Base-by-base conservation (phyloP, 805 yeast genomes). In the Maudiozyma bulderi region DNA sequence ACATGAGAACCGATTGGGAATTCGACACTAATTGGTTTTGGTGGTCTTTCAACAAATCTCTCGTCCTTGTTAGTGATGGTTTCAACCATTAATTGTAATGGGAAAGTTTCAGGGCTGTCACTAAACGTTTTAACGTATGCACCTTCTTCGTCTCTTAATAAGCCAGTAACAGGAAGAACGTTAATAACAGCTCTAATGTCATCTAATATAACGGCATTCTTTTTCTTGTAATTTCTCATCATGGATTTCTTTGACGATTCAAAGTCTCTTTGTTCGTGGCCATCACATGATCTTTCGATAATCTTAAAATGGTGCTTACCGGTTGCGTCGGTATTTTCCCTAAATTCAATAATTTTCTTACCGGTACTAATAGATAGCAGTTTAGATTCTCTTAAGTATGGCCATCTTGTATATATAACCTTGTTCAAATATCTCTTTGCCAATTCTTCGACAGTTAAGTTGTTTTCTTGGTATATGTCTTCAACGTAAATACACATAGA, bases 1-100 rank as follows among this genome's bases (percentile, higher is more conserved):
- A 82, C 90, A 46, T 80, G 77, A 0, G 85, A 75, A 13, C 77
- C 82, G 4, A 75, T 47, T 15, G 97, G 97, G 66, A 76, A 93
- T 64, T 91, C 97, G 54, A 86, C 79, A 7, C 80, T 82, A 50
- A 93, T 72, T 6, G 96, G 88, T 37, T 78, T 60, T 2, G 97
- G 87, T 1, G 82, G 79, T 54, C 81, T 79, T 58, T 87, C 88
- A 33, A 69, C 67, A 61, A 71, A 87, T 62, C 99, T 76, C 54
- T 69, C 72, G 64, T 93, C 99, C 54, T 78, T 78, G 61, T 87
- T 79, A 26, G 70, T 68, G 30, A 93, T 89, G 31, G 74, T 73
- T 48, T 85, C 86, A 11, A 93, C 95, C 57, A 89, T 73, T 35
- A 88, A 67, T 65, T 89, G 95, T 43, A 84, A 66, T n/a, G 99